Percentiles rank a stretch among this genome's conserved stretches.
Conservation (phyloP, 257 asterid genomes). For the Striga asiatica region DNA sequence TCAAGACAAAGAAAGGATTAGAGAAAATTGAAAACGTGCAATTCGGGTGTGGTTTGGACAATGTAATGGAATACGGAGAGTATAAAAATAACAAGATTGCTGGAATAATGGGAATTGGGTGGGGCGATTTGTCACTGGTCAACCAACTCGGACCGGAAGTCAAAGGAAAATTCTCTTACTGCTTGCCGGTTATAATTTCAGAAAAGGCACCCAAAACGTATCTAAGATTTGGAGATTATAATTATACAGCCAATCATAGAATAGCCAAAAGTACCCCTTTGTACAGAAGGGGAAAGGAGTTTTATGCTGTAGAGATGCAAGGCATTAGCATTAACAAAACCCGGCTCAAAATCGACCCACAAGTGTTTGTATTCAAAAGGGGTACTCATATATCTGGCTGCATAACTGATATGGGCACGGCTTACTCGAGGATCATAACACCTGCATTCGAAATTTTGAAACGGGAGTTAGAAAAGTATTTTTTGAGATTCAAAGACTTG, state of each 20-base stretch:
- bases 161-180: no score
- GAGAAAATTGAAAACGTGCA: not conserved
- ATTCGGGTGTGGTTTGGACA: not conserved
- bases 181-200: no score
- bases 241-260: no score
- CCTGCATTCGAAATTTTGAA: slow-evolving; percentile 15
- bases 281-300: not conserved
- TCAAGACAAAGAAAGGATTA: not conserved
- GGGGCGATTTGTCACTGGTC: not conserved
- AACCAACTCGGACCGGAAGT: not conserved
- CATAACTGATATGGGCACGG: not conserved
- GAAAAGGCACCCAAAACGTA: no score
- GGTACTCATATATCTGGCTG: not conserved
- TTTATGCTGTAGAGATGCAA: slow-evolving; percentile 3
- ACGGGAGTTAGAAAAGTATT: not conserved
- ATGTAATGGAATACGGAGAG: not conserved
- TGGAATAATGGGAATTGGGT: slow-evolving; percentile 10
- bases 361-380: not conserved
- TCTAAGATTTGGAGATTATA: no score
- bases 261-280: not conserved
- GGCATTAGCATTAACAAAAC: slow-evolving; percentile 17
- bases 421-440: slow-evolving; percentile 6
- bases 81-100: slow-evolving; percentile 12
- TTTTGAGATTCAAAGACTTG: slow-evolving; percentile 2
- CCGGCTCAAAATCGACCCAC: slow-evolving; percentile 2